Evolutionary conservation across 495 filamentous ascomycete species (phyloP), one percentile per base, ranked within the genome.

Genomic region (Geopyxis carbonaria): DNA sequence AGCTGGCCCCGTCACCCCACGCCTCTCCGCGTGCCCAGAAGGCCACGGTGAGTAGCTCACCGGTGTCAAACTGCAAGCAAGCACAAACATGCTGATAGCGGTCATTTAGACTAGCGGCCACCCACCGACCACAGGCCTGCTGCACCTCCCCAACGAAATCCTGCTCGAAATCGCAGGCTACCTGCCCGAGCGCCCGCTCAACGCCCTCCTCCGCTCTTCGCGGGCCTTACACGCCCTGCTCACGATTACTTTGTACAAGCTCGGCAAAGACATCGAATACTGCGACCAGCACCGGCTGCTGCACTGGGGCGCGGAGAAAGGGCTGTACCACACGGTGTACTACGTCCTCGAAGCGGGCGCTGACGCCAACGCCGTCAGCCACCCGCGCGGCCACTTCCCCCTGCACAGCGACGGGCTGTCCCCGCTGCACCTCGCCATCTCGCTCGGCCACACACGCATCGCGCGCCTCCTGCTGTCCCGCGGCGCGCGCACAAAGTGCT

Each of bases 181-280:
- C 5, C 18, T 37, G 8, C 18, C 19, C 8, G 34, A 37, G 34
- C 34, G 8, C 8, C 7, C 9, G 11, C 34, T 37, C 5, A 22
- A 19, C 34, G 5, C 9, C 34, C 18, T 37, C 34, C 11, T 18
- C 20, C 34, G 15, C 7, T 5, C 34, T 6, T n/a, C 11, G 11
- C 34, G 18, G 15, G 4, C 10, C 5, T 22, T 37, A 8, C 18
- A 37, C 34, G 23, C 11, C 34, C 34, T 37, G 4, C 14, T 22
- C 14, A 37, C 34, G 8, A 14, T 21, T 14, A 6, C 6, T 6
- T 21, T 37, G 5, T 37, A 37, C 18, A 14, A 21, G 11, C 10
- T 37, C 7, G 34, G 34, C 8, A 19, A 22, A 8, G 15, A 37
- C 5, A 37, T 37, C 20, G 34, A 37, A 22, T 37, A 20, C 18